Evolutionary conservation across 2,329 filamentous ascomycete species (phyloP).

Genomic region (Alternaria arborescens): DNA sequence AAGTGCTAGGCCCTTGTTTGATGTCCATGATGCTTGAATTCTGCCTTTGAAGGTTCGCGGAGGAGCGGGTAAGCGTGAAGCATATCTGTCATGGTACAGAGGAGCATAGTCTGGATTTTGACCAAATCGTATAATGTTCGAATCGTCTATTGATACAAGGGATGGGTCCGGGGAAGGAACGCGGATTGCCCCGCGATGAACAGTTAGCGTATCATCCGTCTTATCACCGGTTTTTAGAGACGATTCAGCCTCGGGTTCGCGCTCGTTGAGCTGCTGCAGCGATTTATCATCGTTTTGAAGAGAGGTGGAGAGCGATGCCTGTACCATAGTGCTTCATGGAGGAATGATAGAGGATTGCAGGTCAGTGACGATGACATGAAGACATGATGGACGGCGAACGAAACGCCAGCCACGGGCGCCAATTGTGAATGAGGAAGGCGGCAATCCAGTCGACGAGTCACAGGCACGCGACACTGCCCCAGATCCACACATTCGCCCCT

Average conservation of each 20-base stretch:
- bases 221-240: slow-evolving; percentile 42
- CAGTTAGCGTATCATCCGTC: slow-evolving; percentile 35
- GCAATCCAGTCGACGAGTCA: slow-evolving; percentile 29
- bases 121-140: slow-evolving; percentile 40
- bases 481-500: slow-evolving; percentile 15
- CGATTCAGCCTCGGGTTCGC: slow-evolving; percentile 14
- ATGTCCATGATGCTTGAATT: slow-evolving; percentile 61
- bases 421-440: slow-evolving; percentile 37
- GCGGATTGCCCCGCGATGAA: slow-evolving; percentile 42
- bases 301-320: slow-evolving; percentile 24
- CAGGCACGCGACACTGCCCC: slow-evolving; percentile 29
- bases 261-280: slow-evolving; percentile 15
- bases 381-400: slow-evolving; percentile 20
- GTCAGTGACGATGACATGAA: slow-evolving; percentile 19
- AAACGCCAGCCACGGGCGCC: slow-evolving; percentile 29
- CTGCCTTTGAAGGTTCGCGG: slow-evolving; percentile 30
- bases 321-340: slow-evolving; percentile 39
- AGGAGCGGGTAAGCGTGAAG: slow-evolving; percentile 35
- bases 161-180: slow-evolving; percentile 46
- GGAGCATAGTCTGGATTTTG: slow-evolving; percentile 30
- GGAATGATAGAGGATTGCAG: slow-evolving; percentile 9
- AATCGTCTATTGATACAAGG: slow-evolving; percentile 46
- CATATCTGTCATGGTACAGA: slow-evolving; percentile 26
- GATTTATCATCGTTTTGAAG: slow-evolving; percentile 34
- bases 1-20: slow-evolving; percentile 76